Evolutionary conservation across 1,284 basidiomycete genomes (phyloP).

Genomic region (Naganishia liquefaciens): DNA sequence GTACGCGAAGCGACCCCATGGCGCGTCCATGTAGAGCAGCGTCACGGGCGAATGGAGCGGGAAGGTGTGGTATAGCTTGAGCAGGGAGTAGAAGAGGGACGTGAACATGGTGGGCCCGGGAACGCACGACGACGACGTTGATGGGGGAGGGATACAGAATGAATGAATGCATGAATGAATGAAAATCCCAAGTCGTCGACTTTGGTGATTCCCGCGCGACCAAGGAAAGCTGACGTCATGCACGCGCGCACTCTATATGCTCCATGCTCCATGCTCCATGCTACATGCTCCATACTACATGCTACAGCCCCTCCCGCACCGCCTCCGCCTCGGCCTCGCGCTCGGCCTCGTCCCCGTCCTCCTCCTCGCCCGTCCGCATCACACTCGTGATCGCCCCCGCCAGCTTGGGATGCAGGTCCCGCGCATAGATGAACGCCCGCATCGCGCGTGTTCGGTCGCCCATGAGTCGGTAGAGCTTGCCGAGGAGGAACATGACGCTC

Average conservation of each 20-base stretch:
- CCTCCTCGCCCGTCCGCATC: slow-evolving; percentile 19
- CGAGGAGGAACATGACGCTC: slow-evolving; percentile 92
- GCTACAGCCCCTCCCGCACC: slow-evolving; percentile 17
- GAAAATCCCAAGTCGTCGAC: too few relatives aligned
- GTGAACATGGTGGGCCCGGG: slow-evolving; percentile 6
- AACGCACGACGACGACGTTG: not conserved
- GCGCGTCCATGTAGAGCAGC: slow-evolving; percentile 62
- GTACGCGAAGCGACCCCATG: slow-evolving; percentile 74
- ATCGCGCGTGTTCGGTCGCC: slow-evolving; percentile 77
- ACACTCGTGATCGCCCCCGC: slow-evolving; percentile 46
- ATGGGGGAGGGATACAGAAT: not conserved
- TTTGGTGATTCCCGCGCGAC: too few relatives aligned
- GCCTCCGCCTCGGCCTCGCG: slow-evolving; percentile 16
- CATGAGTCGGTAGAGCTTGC: slow-evolving; percentile 77
- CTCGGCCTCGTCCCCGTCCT: slow-evolving; percentile 8
- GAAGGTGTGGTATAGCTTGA: slow-evolving; percentile 50
- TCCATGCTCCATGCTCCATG: not conserved
- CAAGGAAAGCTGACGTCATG: slow-evolving; percentile 1
- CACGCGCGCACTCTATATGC: not conserved
- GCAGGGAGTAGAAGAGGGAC: slow-evolving; percentile 22
- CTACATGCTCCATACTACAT: not conserved
- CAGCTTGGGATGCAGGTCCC: slow-evolving; percentile 65
- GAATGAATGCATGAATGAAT: not conserved
- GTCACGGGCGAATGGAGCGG: slow-evolving; percentile 53
- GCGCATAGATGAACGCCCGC: slow-evolving; percentile 77